phyloP scores from a whole-genome alignment of 257 asterid genomes.

The Voacanga thouarsii region DNA sequence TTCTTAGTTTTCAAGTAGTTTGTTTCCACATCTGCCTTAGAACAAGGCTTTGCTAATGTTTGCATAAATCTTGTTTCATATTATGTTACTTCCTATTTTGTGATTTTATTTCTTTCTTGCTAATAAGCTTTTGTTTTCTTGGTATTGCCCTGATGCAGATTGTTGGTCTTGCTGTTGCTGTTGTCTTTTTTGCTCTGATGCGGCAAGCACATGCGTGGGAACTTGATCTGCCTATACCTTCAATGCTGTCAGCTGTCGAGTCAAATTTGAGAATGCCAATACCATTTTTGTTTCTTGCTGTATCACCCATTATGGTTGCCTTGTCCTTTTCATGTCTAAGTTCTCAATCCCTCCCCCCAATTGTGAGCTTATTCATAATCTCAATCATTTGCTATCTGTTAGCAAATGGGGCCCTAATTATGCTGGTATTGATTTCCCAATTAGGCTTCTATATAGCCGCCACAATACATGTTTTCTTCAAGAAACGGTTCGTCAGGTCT shows the following conservation, averaged over 20 bases:
- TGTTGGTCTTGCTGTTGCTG: conserved; percentile 45
- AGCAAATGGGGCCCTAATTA: conserved; percentile 71
- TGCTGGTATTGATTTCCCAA: conserved; percentile 63
- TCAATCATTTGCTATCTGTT: conserved; percentile 69
- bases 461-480: conserved; percentile 51
- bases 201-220: conserved; percentile 93
- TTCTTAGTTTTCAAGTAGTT: neutral
- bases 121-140: conserved; percentile 31
- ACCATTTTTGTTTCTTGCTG: conserved; percentile 56
- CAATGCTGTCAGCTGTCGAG: conserved; percentile 79
- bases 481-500: conserved; percentile 61
- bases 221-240: conserved; percentile 72
- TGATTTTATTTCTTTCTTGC: conserved; percentile 12
- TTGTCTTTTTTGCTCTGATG: conserved; percentile 82
- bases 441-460: conserved; percentile 60
- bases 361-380: conserved; percentile 52
- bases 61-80: neutral
- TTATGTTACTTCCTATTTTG: neutral
- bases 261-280: conserved; percentile 68
- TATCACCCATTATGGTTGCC: conserved; percentile 55
- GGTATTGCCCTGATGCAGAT: conserved; percentile 23
- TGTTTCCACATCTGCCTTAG: neutral
- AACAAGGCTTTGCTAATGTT: neutral
- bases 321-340: conserved; percentile 51
- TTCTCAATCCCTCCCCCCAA: conserved; percentile 56